phyloP scores from a whole-genome alignment of 2,329 filamentous ascomycete genomes.

The Xylaria sp. region DNA sequence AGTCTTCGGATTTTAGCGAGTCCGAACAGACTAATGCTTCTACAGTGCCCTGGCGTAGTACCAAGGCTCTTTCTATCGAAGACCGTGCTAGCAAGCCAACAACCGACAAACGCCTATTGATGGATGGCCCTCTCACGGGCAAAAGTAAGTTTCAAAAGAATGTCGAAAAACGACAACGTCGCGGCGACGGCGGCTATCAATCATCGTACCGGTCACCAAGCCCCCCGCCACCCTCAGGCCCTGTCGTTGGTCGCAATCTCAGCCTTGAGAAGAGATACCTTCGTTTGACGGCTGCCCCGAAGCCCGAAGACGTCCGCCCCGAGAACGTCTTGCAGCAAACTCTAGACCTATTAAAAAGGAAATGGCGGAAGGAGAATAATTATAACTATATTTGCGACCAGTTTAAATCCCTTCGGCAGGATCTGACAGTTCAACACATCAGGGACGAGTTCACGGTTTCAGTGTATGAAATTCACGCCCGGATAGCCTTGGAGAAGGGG shows the following conservation, averaged over 20 bases:
- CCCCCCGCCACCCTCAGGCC: constrained; percentile 69
- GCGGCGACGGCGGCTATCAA: constrained; percentile 78
- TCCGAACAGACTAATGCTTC: constrained; percentile 61
- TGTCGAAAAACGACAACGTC: constrained; percentile 88
- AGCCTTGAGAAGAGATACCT: constrained; percentile 93
- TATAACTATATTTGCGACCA: constrained; percentile 99
- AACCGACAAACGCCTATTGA: constrained; percentile 58
- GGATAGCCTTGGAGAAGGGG: constrained; percentile 96
- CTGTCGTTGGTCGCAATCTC: constrained; percentile 87
- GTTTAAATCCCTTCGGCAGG: constrained; percentile 98
- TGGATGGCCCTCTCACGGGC: constrained; percentile 57
- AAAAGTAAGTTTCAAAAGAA: constrained; percentile 91
- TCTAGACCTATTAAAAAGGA: constrained; percentile 88
- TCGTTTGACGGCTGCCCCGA: constrained; percentile 89
- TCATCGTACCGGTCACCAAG: constrained; percentile 66
- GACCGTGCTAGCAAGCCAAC: constrained; percentile 77
- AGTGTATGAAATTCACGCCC: constrained; percentile 97
- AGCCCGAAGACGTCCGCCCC: constrained; percentile 88
- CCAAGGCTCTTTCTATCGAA: constrained; percentile 69
- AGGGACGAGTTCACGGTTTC: constrained; percentile 95
- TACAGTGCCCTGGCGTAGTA: constrained; percentile 82
- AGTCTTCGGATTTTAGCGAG: constrained; percentile 74
- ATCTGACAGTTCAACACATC: constrained; percentile 97
- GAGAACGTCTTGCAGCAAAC: constrained; percentile 83
- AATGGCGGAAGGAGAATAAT: constrained; percentile 93